Percentiles rank a stretch among this genome's conserved stretches.
These are phyloP conservation scores for Microbotryum scabiosae DNA, from an alignment of 1,284 basidiomycete genomes.

Conservation along the genomic window DNA sequence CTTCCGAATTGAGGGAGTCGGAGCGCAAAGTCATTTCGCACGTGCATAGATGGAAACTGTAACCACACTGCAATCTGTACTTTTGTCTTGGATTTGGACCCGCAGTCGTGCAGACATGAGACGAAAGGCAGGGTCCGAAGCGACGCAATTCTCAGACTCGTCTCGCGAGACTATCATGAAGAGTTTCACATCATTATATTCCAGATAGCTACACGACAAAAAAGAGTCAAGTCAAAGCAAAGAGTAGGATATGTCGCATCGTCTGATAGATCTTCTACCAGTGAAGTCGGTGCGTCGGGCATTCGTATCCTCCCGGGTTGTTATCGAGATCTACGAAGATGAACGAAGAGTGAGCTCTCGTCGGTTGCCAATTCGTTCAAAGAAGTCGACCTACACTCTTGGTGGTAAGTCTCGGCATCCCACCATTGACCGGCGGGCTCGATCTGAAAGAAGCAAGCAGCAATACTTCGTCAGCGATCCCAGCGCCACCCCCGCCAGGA, in stretches of 20 bases:
- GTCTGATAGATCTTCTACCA: slow-evolving; percentile 41
- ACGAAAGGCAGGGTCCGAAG: too few species aligned
- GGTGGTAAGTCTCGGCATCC: slow-evolving; percentile 75
- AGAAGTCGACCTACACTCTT: slow-evolving; percentile 47
- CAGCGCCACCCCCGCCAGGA: neutral
- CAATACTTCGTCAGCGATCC: neutral
- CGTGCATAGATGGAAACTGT: too few species aligned
- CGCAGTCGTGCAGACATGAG: too few species aligned
- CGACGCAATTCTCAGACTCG: too few species aligned
- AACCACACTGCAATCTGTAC: too few species aligned
- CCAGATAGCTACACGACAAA: too few species aligned
- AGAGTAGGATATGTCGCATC: neutral
- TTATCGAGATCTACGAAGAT: slow-evolving; percentile 51
- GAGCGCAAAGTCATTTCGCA: too few species aligned
- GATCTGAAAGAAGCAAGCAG: slow-evolving; percentile 44
- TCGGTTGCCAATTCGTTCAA: neutral
- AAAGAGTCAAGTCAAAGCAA: neutral
- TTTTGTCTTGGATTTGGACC: too few species aligned
- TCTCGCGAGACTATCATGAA: too few species aligned
- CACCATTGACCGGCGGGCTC: slow-evolving; percentile 60
- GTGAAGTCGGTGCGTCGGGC: slow-evolving; percentile 49
- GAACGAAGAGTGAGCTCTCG: neutral
- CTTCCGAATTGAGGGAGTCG: too few species aligned
- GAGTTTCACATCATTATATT: too few species aligned
- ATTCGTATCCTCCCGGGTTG: slow-evolving; percentile 54